Conservation (phyloP, 75 land plant genomes). For the Pinus taeda region DNA sequence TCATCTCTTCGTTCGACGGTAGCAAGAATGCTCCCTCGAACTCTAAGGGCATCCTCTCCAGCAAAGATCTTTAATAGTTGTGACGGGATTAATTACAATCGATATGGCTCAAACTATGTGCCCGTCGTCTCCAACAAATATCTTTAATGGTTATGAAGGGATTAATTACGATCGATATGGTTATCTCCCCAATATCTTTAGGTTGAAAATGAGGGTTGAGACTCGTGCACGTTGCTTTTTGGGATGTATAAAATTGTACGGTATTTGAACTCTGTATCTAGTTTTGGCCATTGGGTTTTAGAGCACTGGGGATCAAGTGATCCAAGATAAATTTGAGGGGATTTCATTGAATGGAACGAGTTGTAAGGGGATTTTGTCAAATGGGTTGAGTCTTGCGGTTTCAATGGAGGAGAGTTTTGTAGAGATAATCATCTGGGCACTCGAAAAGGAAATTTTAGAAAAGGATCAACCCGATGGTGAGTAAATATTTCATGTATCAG, state of each 20-base stretch:
- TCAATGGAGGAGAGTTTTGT: conserved; percentile 78
- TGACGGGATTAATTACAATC: not conserved
- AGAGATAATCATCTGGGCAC: conserved; percentile 77
- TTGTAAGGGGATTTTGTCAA: conserved; percentile 21
- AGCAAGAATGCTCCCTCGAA: too few relatives aligned
- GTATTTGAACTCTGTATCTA: not conserved
- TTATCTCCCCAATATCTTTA: not conserved
- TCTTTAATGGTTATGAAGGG: too few relatives aligned
- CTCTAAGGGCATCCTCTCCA: not conserved
- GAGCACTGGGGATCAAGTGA: not conserved
- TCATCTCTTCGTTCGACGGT: too few relatives aligned
- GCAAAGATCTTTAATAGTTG: not conserved
- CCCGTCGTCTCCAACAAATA: too few relatives aligned
- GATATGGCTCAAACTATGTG: not conserved
- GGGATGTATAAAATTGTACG: not conserved
- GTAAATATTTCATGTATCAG: not conserved
- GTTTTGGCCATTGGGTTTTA: not conserved
- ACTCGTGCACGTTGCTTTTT: not conserved
- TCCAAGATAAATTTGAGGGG: not conserved
- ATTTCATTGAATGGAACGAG: conserved; percentile 2
- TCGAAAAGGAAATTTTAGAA: conserved; percentile 92
- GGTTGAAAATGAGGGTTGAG: not conserved
- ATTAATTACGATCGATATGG: not conserved
- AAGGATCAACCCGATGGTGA: conserved; percentile 79
- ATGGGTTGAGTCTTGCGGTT: conserved; percentile 22